These are phyloP conservation scores for Ophiostoma tasmaniense DNA, from an alignment of 2,329 filamentous ascomycete species.

Conservation along the genomic window DNA sequence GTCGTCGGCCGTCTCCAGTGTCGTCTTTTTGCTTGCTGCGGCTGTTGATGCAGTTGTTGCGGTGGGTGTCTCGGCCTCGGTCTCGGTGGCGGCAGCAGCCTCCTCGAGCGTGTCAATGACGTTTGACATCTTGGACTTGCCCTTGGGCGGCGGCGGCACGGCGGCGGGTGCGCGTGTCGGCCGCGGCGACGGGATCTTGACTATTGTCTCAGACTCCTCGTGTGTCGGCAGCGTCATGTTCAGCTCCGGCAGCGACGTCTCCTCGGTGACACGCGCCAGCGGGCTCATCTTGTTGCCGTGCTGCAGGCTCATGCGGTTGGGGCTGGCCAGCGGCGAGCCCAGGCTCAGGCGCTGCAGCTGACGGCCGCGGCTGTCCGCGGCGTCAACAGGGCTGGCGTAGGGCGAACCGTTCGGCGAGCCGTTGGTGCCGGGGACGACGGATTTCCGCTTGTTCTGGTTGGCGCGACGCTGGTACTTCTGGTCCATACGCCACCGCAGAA, in stretches of 20 bases:
- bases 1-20: neutral
- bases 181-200: constrained; percentile 40
- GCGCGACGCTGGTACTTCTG: constrained; percentile 77
- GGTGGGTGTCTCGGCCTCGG: neutral
- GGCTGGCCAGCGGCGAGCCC: constrained; percentile 55
- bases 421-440: constrained; percentile 33
- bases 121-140: constrained; percentile 7
- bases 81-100: neutral
- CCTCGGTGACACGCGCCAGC: constrained; percentile 66
- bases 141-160: constrained; percentile 10
- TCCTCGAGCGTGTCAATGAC: constrained; percentile 5
- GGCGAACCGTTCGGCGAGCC: constrained; percentile 47
- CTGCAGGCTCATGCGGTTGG: constrained; percentile 47
- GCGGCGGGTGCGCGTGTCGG: neutral
- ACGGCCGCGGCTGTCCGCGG: constrained; percentile 54
- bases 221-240: constrained; percentile 27
- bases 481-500: constrained; percentile 88
- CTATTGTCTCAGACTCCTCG: constrained; percentile 41
- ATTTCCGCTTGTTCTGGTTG: constrained; percentile 41
- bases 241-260: constrained; percentile 38
- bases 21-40: neutral
- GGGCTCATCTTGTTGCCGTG: constrained; percentile 62
- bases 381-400: constrained; percentile 57
- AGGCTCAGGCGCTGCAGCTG: constrained; percentile 61
- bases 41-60: neutral